Conservation (phyloP, 176 grass and related monocot species). For the Olyra latifolia region DNA sequence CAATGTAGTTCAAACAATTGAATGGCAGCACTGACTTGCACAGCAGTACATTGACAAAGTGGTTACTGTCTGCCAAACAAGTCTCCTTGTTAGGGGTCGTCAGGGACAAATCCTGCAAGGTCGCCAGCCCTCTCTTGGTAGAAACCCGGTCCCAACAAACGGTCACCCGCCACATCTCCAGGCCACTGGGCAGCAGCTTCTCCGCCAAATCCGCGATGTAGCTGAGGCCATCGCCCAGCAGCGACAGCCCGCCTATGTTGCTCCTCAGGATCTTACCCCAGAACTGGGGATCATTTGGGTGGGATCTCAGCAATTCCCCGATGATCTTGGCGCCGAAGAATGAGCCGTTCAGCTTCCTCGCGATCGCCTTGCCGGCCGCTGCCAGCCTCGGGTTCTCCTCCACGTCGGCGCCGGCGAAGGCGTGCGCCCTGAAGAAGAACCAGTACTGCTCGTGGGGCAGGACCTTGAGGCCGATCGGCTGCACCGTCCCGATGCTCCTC, state of each 20-base stretch:
- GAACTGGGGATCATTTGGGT: not conserved
- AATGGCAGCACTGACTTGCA: too few relatives aligned
- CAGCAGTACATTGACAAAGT: too few relatives aligned
- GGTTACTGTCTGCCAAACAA: too few relatives aligned
- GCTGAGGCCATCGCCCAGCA: constrained; percentile 1
- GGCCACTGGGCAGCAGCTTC: too few relatives aligned
- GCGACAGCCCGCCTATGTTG: not conserved
- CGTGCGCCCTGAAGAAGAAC: constrained; percentile 42
- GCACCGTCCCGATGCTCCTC: not conserved
- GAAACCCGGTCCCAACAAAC: too few relatives aligned
- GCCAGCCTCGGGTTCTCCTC: constrained; percentile 14
- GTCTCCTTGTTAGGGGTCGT: too few relatives aligned
- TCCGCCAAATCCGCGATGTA: not conserved
- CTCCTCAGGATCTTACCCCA: not conserved
- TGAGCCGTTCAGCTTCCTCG: not conserved
- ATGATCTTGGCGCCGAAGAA: constrained; percentile 15
- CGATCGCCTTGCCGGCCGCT: not conserved
- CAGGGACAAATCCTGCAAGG: too few relatives aligned
- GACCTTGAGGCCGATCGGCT: too few relatives aligned
- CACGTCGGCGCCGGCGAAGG: not conserved
- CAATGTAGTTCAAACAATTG: too few relatives aligned
- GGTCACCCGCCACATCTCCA: too few relatives aligned
- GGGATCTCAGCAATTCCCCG: not conserved
- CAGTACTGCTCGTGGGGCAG: not conserved
- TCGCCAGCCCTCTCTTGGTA: not conserved